Conservation (phyloP, 2,329 filamentous ascomycete species). For the Ilyonectria mors-panacis region DNA sequence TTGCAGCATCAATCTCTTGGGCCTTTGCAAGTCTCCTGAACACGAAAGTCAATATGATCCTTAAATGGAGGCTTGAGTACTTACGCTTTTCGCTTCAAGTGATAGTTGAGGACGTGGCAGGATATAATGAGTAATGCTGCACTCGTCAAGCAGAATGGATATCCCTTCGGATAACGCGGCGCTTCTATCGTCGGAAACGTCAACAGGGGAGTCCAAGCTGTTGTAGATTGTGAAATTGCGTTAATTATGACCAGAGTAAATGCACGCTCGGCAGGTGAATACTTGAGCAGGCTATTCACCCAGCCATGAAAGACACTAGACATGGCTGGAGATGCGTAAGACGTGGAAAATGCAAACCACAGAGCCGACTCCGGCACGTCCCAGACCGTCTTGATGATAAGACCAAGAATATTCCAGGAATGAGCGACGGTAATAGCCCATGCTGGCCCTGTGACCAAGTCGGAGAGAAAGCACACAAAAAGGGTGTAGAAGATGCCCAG, state of each 20-base stretch:
- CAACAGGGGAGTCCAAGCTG: slow-evolving; percentile 69
- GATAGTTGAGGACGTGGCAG: slow-evolving; percentile 43
- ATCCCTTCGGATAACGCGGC: slow-evolving; percentile 60
- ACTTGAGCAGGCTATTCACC: slow-evolving; percentile 66
- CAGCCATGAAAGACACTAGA: slow-evolving; percentile 70
- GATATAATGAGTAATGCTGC: slow-evolving; percentile 50
- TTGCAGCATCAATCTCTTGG: neutral
- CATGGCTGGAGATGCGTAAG: slow-evolving; percentile 65
- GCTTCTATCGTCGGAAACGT: slow-evolving; percentile 64
- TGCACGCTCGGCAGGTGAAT: slow-evolving; percentile 62
- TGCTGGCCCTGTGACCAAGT: slow-evolving; percentile 65
- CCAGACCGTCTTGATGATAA: slow-evolving; percentile 69
- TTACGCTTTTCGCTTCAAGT: slow-evolving; percentile 44
- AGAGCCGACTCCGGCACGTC: slow-evolving; percentile 63
- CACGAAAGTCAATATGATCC: neutral
- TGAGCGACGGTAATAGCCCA: slow-evolving; percentile 70
- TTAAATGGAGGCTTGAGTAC: neutral
- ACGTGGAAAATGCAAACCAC: slow-evolving; percentile 57
- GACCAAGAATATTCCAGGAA: slow-evolving; percentile 65
- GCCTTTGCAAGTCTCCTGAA: slow-evolving; percentile 6
- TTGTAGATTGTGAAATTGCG: slow-evolving; percentile 67
- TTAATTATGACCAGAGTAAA: slow-evolving; percentile 68
- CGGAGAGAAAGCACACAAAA: slow-evolving; percentile 68
- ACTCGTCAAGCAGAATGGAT: slow-evolving; percentile 54
- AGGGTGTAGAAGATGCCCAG: slow-evolving; percentile 72